Base-by-base conservation (phyloP, 2,329 filamentous ascomycete species). In the Periconia digitata region DNA sequence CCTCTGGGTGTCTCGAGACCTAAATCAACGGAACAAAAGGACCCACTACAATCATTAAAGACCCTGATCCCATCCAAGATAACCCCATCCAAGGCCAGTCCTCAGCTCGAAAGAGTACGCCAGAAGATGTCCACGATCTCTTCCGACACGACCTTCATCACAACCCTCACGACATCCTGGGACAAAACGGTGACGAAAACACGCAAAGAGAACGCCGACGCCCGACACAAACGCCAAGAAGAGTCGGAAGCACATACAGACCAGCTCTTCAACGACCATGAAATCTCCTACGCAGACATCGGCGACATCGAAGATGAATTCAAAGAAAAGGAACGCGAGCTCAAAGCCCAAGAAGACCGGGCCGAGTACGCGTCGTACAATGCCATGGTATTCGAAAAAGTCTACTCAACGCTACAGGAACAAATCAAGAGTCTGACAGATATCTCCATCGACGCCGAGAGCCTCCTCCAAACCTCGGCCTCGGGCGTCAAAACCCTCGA, bases 211-310 rank as follows among this genome's bases (percentile, higher is more conserved):
- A 62, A 79, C 27, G 79, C 80, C 8, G 67, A 68, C 21, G 77
- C 79, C 34, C 77, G 79, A 3, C 71, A 72, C 49, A 64, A 64
- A 44, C 76, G 80, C 13, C 77, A 80, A 59, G 75, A 79, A 46
- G 75, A 79, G 51, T 78, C 74, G 2, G 79, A 82, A 55, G 67
- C 66, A n/a, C 72, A 74, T 40, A 79, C 80, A 24, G 78, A 83
- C 53, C 71, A 73, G 1, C 69, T 83, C 1, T 83, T 82, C 66
- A 77, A 83, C 53, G 74, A 74, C 41, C 76, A 82, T 46, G 76
- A 81, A 54, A 82, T 83, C 38, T 79, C 78, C 0, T 83, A 83
- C 60, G 78, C 79, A 12, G 79, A 83, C 41, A 80, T 83, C 55
- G 76, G 76, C 32, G 72, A 72, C 15, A 67, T 83, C 8, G 80